Conservation (phyloP, 352 stramenopile species). For the Phytopythium aichiense region DNA sequence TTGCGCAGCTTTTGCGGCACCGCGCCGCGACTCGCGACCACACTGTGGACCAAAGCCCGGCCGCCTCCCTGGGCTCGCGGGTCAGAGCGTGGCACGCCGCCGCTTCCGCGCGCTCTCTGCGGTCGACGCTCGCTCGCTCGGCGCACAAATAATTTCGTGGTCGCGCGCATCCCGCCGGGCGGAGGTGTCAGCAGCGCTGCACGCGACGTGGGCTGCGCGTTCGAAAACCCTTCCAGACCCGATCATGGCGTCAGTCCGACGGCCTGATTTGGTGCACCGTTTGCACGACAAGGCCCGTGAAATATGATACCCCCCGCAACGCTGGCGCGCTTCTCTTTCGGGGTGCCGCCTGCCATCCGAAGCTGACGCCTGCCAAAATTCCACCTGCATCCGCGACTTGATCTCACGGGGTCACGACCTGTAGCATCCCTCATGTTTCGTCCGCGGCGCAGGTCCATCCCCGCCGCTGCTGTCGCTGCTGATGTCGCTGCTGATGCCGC, state of each 20-base stretch:
- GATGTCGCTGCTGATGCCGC: no score
- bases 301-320: not conserved
- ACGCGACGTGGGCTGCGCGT: not conserved
- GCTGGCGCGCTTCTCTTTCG: not conserved
- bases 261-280: not conserved
- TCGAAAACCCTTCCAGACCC: not conserved
- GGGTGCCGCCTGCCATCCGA: not conserved
- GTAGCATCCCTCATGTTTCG: conserved; percentile 3
- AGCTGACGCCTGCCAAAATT: not conserved
- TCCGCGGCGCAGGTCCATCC: not conserved
- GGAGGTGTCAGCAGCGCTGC: not conserved
- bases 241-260: not conserved
- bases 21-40: no score
- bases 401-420: not conserved
- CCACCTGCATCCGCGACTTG: conserved; percentile 1
- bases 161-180: not conserved
- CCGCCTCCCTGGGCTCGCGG: not conserved
- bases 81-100: conserved; percentile 4
- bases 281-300: not conserved
- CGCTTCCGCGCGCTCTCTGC: not conserved
- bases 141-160: conserved; percentile 1
- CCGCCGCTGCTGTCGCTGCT: no score
- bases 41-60: not conserved
- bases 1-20: not conserved
- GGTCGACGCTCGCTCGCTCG: not conserved